A percentile compares a stretch with the other conserved stretches of the same genome.
phyloP scores from a whole-genome alignment of 495 filamentous ascomycete species.

The Beverwykella pulmonaria region DNA sequence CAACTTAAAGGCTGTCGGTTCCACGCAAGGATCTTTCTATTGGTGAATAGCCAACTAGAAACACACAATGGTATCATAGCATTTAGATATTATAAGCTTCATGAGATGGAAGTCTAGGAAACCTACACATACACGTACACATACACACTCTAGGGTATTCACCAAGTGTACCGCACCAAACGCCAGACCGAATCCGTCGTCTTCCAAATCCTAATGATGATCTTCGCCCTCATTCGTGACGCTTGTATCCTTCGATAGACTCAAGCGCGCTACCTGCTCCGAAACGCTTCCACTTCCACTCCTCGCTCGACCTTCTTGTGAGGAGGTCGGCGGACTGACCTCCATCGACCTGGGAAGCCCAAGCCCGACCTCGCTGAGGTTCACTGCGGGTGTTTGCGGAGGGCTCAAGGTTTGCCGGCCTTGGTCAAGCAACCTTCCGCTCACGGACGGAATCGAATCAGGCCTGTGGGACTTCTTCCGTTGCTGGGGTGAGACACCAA shows the following conservation, averaged over 20 bases:
- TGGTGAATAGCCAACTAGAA: too few species aligned
- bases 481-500: slow-evolving; percentile 20
- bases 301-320: slow-evolving; percentile 13
- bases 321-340: slow-evolving; percentile 9
- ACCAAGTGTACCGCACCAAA: neutral
- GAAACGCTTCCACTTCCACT: slow-evolving; percentile 35
- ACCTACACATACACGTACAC: neutral
- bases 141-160: neutral
- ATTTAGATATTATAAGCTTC: too few species aligned
- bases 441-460: slow-evolving; percentile 29
- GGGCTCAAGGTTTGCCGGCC: slow-evolving; percentile 4
- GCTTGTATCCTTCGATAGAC: slow-evolving; percentile 24
- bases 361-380: slow-evolving; percentile 36
- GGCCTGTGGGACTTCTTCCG: slow-evolving; percentile 12
- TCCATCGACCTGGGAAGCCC: slow-evolving; percentile 40
- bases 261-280: slow-evolving; percentile 38
- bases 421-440: slow-evolving; percentile 1
- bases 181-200: neutral
- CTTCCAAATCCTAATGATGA: neutral
- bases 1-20: too few species aligned
- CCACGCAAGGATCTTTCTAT: too few species aligned
- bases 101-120: neutral
- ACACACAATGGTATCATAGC: too few species aligned
- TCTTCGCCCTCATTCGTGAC: neutral
- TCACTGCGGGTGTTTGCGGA: slow-evolving; percentile 20